Base-by-base conservation (phyloP, 2,329 filamentous ascomycete species). In the Pyricularia pennisetigena region DNA sequence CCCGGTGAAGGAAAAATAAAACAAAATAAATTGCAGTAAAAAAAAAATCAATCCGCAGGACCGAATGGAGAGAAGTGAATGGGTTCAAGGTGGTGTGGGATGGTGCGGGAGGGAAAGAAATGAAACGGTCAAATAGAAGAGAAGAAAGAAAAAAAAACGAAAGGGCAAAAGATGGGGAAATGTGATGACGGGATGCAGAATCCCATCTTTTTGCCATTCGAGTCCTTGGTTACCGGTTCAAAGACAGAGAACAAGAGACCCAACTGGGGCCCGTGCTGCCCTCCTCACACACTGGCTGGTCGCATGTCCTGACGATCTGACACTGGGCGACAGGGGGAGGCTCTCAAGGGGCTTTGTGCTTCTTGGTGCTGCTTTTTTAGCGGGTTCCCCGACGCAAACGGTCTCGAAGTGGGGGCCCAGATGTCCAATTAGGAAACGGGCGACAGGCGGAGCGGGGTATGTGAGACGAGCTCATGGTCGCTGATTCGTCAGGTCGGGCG, bases 91-190 rank as follows among this genome's bases (percentile, higher is more conserved):
- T 26, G 6, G 32, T 41, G 12, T 32, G 24, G 61, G 16, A 23
- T 32, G 41, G 41, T 35, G 32, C 12, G 41, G 41, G n/a, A 65
- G 41, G 29, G 32, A 32, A 41, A 32, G 64, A 41, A 35, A 41
- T 24, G 24, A 65, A 41, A 24, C 16, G 24, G 8, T 28, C 32
- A 65, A 65, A 30, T n/a, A n/a, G 62, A 64, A 23, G 16, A 20
- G 23, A 7, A 23, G 12, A n/a, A 32, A 32, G 12, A 16, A 20
- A 30, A 29, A 64, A 4, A 29, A 10, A 16, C 12, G 49, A 49
- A 41, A 65, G 32, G 28, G 30, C 61, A 24, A 24, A 65, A 26
- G 64, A 65, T 65, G 64, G 64, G 64, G 41, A 65, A 65, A 41
- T 24, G 63, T 12, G 29, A 29, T 8, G 8, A 5, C 3, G 30